phyloP scores from a whole-genome alignment of 257 asterid genomes.

The Solanum paucissectum region DNA sequence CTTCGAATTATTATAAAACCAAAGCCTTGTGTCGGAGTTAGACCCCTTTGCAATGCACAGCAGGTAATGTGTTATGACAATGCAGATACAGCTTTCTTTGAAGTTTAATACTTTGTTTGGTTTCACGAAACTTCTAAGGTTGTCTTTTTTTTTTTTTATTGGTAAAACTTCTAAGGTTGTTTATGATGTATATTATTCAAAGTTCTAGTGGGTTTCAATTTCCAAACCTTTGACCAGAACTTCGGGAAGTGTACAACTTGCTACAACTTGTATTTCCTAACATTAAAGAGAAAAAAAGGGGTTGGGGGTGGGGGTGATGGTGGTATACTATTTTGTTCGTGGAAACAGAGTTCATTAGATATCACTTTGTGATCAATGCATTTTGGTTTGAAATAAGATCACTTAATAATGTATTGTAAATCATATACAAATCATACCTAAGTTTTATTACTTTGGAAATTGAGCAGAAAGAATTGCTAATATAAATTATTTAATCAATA shows the following conservation, averaged over 20 bases:
- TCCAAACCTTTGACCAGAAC: not conserved
- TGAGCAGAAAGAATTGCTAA: not conserved
- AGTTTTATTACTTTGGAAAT: not conserved
- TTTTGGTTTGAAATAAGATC: not conserved
- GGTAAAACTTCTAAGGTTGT: not conserved
- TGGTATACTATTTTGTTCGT: not conserved
- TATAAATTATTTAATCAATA: not conserved
- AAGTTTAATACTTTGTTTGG: not conserved
- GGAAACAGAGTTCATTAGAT: not conserved
- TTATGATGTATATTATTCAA: not conserved
- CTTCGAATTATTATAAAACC: slow-evolving; percentile 79
- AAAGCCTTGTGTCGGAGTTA: slow-evolving; percentile 73
- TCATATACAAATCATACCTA: not conserved
- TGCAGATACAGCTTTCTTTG: not conserved
- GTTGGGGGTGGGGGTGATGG: not conserved
- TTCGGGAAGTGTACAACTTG: not conserved
- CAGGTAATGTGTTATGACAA: slow-evolving; percentile 38
- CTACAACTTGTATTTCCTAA: not conserved
- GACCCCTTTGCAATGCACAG: slow-evolving; percentile 78
- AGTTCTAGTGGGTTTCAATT: not conserved
- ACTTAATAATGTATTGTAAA: not conserved
- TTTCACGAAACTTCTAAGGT: not conserved
- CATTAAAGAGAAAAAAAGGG: not conserved
- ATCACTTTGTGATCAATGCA: not conserved
- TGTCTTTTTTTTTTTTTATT: not conserved